Base-by-base conservation (phyloP, 192 early-diverging fungal genomes). In the Backusella psychrophila region DNA sequence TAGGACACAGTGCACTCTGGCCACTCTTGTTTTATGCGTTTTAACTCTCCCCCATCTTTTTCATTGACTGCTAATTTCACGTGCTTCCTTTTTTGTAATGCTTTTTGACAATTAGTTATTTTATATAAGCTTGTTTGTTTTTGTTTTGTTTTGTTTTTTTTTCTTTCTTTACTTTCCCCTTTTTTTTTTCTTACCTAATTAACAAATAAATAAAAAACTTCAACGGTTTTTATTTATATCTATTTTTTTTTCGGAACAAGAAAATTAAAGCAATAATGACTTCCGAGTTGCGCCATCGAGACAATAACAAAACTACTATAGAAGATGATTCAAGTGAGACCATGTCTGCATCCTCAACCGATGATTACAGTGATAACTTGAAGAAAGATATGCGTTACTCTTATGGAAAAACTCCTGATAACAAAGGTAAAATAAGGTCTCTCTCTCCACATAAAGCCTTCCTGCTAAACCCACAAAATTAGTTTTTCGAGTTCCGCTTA, bases 401-500 rank as follows among this genome's bases (percentile, higher is more conserved):
- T 38, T 75, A 75, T 71, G 84, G 84, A 33, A 82, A 78, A 53
- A 85, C 84, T 29, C 81, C 74, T 46, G 79, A 85, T 66, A 79
- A 77, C 14, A 77, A 76, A 76, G 81, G 84, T 85, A 80, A 71
- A 11, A 39, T 21, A 70, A 14, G 4, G 12, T 44, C 42, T 44
- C 42, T 29, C 29, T 29, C 3, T 4, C 3, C 4, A 41, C 21
- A 1, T 19, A 34, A 38, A 59, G 11, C 31, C 46, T 49, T 29
- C 14, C 9, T 4, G 46, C 19, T 49, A 49, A 49, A 49, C 6
- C 46, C 46, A 17, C 19, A 17, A 72, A 26, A 26, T 66, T 66
- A 93, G 92, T 88, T 34, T 93, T 93, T 69, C 82, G 84, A n/a
- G 93, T 96, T 6, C 94, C 95, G 34, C 81, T 84, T 59, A 93